Percentiles rank a stretch among this genome's conserved stretches.
Conservation (phyloP, 352 stramenopile species). For the Blastocystis sp. region DNA sequence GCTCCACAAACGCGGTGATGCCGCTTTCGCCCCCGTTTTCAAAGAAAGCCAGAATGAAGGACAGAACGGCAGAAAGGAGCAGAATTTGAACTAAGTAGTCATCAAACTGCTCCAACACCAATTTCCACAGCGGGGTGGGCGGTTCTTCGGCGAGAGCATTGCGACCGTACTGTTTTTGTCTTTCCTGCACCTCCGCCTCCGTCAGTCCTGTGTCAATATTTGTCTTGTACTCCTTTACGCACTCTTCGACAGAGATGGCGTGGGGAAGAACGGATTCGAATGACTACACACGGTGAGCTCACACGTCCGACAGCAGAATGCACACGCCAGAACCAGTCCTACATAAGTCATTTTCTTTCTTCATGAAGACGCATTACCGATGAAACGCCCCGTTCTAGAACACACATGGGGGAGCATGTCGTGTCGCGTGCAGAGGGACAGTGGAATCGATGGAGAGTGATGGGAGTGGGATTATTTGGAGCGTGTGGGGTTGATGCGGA, state of each 20-base stretch:
- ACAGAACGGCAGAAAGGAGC: conserved; percentile 91
- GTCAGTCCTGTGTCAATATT: conserved; percentile 68
- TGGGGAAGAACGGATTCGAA: conserved; percentile 24
- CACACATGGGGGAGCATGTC: no score
- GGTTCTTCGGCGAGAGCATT: conserved; percentile 89
- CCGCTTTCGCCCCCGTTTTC: conserved; percentile 80
- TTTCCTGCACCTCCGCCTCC: conserved; percentile 24
- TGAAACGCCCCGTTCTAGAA: no score
- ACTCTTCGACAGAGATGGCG: conserved; percentile 39
- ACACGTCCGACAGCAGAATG: background rate
- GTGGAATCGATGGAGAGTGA: no score
- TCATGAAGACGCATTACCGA: no score
- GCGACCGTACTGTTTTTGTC: conserved; percentile 79
- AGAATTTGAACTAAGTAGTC: conserved; percentile 88
- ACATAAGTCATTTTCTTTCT: conserved; percentile 44
- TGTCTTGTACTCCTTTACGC: conserved; percentile 44
- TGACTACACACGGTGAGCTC: conserved; percentile 6
- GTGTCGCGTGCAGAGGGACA: no score
- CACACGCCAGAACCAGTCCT: conserved; percentile 8
- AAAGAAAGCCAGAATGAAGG: conserved; percentile 89
- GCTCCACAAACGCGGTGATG: conserved; percentile 91
- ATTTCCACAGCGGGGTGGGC: conserved; percentile 86
- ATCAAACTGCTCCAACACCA: conserved; percentile 98
- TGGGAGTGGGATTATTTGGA: no score
- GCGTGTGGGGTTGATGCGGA: no score